Conservation (phyloP, 805 yeast species). For the Torulaspora quercuum region DNA sequence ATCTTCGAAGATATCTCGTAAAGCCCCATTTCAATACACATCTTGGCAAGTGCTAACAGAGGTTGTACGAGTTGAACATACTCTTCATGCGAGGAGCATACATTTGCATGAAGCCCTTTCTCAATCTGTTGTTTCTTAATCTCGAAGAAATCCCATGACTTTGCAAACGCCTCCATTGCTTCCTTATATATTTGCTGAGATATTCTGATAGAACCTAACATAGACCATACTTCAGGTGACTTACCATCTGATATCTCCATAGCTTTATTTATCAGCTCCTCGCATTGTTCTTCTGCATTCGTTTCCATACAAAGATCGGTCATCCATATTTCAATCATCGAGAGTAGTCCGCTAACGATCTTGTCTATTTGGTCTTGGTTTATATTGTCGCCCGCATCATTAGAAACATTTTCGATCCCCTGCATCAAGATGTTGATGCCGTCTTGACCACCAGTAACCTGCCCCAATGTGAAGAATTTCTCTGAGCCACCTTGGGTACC, state of each 20-base stretch:
- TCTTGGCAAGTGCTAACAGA: slow-evolving; percentile 65
- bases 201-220: slow-evolving; percentile 81
- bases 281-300: slow-evolving; percentile 80
- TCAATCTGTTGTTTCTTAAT: slow-evolving; percentile 49
- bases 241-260: slow-evolving; percentile 50
- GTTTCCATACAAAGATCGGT: slow-evolving; percentile 94
- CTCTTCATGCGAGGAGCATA: slow-evolving; percentile 37
- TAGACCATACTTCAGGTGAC: slow-evolving; percentile 78
- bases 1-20: slow-evolving; percentile 66
- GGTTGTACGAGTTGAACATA: slow-evolving; percentile 71
- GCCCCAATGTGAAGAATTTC: slow-evolving; percentile 87
- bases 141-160: slow-evolving; percentile 70
- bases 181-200: slow-evolving; percentile 77
- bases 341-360: slow-evolving; percentile 71
- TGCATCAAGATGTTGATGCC: slow-evolving; percentile 61
- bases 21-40: slow-evolving; percentile 70
- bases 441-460: slow-evolving; percentile 75
- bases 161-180: slow-evolving; percentile 62
- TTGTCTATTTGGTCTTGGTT: slow-evolving; percentile 48
- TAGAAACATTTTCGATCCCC: slow-evolving; percentile 50
- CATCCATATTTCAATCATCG: slow-evolving; percentile 95
- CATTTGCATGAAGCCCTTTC: slow-evolving; percentile 38
- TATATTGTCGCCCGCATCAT: slow-evolving; percentile 26
- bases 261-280: slow-evolving; percentile 62
- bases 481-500: slow-evolving; percentile 64